Conservation (phyloP, 495 filamentous ascomycete species). For the Thermochaetoides thermophila region DNA sequence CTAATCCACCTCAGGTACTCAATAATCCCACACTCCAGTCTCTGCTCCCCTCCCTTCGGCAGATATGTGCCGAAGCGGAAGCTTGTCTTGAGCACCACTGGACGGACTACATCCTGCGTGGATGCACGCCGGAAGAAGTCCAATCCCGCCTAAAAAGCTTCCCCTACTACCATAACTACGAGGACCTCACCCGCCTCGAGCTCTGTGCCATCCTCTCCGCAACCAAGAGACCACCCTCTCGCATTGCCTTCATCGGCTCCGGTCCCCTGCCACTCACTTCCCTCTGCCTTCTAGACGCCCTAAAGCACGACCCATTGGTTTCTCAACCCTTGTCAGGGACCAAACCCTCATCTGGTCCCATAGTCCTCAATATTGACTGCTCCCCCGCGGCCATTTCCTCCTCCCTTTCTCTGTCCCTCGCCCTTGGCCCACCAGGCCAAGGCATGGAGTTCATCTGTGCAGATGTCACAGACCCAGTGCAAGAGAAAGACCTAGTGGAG, state of each 20-base stretch:
- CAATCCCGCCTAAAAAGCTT: slow-evolving; percentile 10
- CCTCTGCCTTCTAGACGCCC: slow-evolving; percentile 11
- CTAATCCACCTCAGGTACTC: slow-evolving; percentile 11
- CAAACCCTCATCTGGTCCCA: neutral
- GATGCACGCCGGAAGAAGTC: slow-evolving; percentile 2
- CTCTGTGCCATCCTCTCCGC: slow-evolving; percentile 15
- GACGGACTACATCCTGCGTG: slow-evolving; percentile 7
- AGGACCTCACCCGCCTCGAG: slow-evolving; percentile 16
- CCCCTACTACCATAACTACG: slow-evolving; percentile 20
- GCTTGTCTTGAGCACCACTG: slow-evolving; percentile 16
- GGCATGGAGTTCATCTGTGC: slow-evolving; percentile 20
- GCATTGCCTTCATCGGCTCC: slow-evolving; percentile 19
- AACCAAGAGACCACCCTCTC: slow-evolving; percentile 3
- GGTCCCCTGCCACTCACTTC: slow-evolving; percentile 18
- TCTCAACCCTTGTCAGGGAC: neutral
- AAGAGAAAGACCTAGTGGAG: slow-evolving; percentile 4
- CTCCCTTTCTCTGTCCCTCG: slow-evolving; percentile 7
- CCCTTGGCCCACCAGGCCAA: slow-evolving; percentile 6
- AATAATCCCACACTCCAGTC: slow-evolving; percentile 4
- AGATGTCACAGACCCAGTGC: slow-evolving; percentile 1
- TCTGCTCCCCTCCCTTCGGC: slow-evolving; percentile 11
- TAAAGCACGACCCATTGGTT: slow-evolving; percentile 5
- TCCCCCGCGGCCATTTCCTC: slow-evolving; percentile 9
- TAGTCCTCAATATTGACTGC: slow-evolving; percentile 15
- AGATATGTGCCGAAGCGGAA: slow-evolving; percentile 15